Conservation (phyloP, 2,329 filamentous ascomycete genomes). For the Calonectria henricotiae region DNA sequence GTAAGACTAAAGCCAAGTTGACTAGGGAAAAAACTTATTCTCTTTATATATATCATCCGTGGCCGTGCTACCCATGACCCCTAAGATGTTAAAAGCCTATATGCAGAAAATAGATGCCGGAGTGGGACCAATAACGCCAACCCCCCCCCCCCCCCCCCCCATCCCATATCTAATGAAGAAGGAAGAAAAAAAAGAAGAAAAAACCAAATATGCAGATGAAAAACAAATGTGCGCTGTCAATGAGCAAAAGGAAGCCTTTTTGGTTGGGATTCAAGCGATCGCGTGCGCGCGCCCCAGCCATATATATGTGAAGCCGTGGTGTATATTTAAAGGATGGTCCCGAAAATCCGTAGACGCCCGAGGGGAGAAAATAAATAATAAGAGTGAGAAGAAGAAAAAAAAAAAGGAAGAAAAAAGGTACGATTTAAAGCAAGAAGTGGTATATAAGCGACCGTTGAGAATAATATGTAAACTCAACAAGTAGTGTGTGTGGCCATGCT, state of each 20-base stretch:
- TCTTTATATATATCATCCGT: conserved; percentile 4
- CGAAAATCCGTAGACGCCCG: conserved; percentile 39
- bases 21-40: conserved; percentile 12
- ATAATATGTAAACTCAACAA: conserved; percentile 37
- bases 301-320: conserved; percentile 41
- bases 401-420: neutral
- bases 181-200: conserved; percentile 4
- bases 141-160: neutral
- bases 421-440: conserved; percentile 19
- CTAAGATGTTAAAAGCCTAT: conserved; percentile 16
- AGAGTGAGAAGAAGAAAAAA: conserved; percentile 18
- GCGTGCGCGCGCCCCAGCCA: conserved; percentile 23
- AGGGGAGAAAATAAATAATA: conserved; percentile 13
- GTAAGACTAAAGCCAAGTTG: neutral
- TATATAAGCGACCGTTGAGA: conserved; percentile 43
- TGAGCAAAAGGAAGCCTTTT: conserved; percentile 39
- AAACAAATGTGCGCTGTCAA: conserved; percentile 34
- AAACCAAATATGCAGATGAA: conserved; percentile 1
- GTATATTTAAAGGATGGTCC: conserved; percentile 40
- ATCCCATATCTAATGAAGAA: conserved; percentile 26
- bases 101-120: neutral
- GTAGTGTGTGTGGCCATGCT: neutral
- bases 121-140: conserved; percentile 27
- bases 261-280: conserved; percentile 19
- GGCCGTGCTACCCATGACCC: neutral